Evolutionary conservation across 768 basidiomycete genomes (phyloP), one percentile per base, ranked within the genome.

Genomic region (Leucogyrophana mollusca): DNA sequence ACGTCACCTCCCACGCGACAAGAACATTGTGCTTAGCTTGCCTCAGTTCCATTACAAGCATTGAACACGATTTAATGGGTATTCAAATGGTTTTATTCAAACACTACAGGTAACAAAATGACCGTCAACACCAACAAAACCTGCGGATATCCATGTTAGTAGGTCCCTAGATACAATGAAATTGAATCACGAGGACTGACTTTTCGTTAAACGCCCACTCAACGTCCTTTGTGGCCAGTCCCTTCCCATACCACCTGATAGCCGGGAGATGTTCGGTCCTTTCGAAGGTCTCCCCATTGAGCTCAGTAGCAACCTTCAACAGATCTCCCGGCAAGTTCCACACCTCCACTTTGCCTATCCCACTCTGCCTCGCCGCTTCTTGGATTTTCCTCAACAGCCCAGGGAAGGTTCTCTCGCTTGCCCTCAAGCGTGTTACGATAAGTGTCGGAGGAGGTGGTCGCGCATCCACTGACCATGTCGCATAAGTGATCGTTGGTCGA

Each of bases 191-290:
- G 8, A 4, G 3, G 10, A 50, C 61, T 38, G 24, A 72, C 73
- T 64, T 70, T 56, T 78, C 76, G 46, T 77, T 77, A 36, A 67
- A 67, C 14, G 64, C 27, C 75, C 75, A 78, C 7, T 58, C 52
- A 8, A 74, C 54, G 20, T 62, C 53, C 3, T 54, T 46, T 4
- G 59, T 56, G 2, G 53, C 22, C n/a, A n/a, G n/a, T 46, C 69
- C 72, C 13, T 46, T 17, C 27, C 75, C 75, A 59, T 81, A 81
- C 74, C 77, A 79, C 41, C 71, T 76, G 47, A 79, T 65, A 2
- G 71, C 56, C 4, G 75, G 62, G 7, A 80, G 50, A 53, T 75
- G 68, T 25, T 69, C 71, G 4, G 58, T 53, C 33, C 77, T 63
- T 34, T 63, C 54, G 35, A 55, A 41, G 0, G 60, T 70, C 33